These are phyloP conservation scores for Arthrobotrys sphaeroides DNA, from an alignment of 2,329 filamentous ascomycete genomes.

Conservation along the genomic window DNA sequence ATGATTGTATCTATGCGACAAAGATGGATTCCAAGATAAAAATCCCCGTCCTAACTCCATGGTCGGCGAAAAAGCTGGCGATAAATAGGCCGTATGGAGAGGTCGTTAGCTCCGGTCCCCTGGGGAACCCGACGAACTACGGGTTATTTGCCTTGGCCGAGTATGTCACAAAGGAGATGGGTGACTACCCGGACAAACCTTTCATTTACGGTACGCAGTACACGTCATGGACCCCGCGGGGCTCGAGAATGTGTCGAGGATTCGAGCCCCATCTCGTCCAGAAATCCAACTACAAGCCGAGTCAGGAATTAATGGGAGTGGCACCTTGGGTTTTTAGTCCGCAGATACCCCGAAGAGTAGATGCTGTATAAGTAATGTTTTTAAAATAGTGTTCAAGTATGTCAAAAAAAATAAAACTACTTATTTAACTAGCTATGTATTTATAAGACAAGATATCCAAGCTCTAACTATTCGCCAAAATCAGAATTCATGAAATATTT, in stretches of 20 bases:
- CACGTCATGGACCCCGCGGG: not conserved
- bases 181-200: constrained; percentile 5
- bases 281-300: not conserved
- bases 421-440: too few relatives aligned
- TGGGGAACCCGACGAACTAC: constrained; percentile 17
- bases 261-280: not conserved
- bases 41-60: not conserved
- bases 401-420: too few relatives aligned
- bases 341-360: not conserved
- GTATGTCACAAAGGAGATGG: constrained; percentile 12
- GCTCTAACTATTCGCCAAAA: too few relatives aligned
- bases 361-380: too few relatives aligned
- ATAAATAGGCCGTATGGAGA: not conserved
- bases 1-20: not conserved
- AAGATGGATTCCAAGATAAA: not conserved
- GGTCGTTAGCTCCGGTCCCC: not conserved
- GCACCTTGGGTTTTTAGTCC: not conserved
- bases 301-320: not conserved
- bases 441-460: too few relatives aligned
- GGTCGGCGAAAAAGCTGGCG: constrained; percentile 11
- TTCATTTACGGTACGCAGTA: not conserved
- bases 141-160: constrained; percentile 1
- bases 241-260: not conserved
- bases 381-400: too few relatives aligned
- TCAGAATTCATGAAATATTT: too few relatives aligned